A percentile compares a stretch with the other conserved stretches of the same genome.
Conservation (phyloP, 495 filamentous ascomycete species). For the Penicillium waksmanii region DNA sequence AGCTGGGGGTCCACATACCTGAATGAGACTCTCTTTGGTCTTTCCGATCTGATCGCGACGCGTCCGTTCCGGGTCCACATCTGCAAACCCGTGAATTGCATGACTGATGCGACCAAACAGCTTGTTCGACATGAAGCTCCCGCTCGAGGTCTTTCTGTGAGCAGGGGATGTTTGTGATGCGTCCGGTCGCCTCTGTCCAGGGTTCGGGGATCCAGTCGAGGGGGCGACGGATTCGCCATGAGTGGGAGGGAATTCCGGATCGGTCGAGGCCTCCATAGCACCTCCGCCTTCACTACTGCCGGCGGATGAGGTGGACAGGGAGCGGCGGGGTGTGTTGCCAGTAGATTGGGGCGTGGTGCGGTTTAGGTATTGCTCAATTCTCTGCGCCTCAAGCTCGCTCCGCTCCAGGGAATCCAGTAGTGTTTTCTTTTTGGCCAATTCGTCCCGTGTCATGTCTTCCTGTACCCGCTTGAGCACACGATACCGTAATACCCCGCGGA, state of each 20-base stretch:
- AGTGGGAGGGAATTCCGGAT: conserved; percentile 92
- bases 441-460: conserved; percentile 94
- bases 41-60: conserved; percentile 93
- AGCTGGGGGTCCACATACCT: conserved; percentile 45
- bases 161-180: conserved; percentile 34
- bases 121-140: conserved; percentile 84
- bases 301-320: conserved; percentile 60
- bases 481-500: conserved; percentile 84
- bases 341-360: conserved; percentile 56
- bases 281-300: conserved; percentile 49
- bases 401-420: conserved; percentile 82
- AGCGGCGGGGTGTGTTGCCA: conserved; percentile 61
- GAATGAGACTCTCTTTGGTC: conserved; percentile 74
- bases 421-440: conserved; percentile 77
- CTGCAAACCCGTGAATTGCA: conserved; percentile 92
- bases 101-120: conserved; percentile 95
- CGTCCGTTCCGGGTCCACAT: conserved; percentile 92
- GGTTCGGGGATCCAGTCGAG: conserved; percentile 58
- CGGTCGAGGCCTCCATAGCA: conserved; percentile 68
- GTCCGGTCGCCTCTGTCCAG: conserved; percentile 35
- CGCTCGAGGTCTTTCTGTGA: conserved; percentile 74
- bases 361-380: conserved; percentile 89
- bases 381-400: conserved; percentile 86
- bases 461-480: conserved; percentile 90
- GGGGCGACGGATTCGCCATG: conserved; percentile 69